These are phyloP conservation scores for Arthroderma sp. DNA, from an alignment of 2,329 filamentous ascomycete species.

Conservation along the genomic window DNA sequence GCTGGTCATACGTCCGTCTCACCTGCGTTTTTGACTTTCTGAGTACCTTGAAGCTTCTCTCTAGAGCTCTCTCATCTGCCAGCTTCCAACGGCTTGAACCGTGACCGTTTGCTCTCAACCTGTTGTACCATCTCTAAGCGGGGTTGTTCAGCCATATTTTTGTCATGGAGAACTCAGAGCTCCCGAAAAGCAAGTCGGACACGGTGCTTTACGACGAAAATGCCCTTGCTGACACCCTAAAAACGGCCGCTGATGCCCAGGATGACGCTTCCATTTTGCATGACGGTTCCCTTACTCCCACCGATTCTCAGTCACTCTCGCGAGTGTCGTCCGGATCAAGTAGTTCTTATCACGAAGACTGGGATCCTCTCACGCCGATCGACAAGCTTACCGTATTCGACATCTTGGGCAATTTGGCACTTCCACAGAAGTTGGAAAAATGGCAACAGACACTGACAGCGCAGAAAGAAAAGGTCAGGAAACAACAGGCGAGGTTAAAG, in stretches of 20 bases:
- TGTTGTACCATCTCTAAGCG: too few relatives aligned
- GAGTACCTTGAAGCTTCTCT: too few relatives aligned
- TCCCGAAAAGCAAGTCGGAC: conserved; percentile 17
- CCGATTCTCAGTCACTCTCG: conserved; percentile 37
- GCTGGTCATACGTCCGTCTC: too few relatives aligned
- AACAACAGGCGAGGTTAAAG: conserved; percentile 68
- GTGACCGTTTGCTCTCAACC: too few relatives aligned
- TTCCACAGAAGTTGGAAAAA: conserved; percentile 82
- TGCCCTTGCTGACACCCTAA: conserved; percentile 3
- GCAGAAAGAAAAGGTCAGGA: conserved; percentile 73
- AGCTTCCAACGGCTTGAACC: too few relatives aligned
- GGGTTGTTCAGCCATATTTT: too few relatives aligned
- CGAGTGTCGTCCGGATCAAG: conserved; percentile 56
- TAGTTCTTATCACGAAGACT: conserved; percentile 77
- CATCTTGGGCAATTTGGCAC: conserved; percentile 78
- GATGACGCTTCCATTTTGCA: neutral
- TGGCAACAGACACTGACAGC: conserved; percentile 69
- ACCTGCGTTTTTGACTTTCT: too few relatives aligned
- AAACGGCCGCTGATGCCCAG: conserved; percentile 1
- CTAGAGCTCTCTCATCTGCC: too few relatives aligned
- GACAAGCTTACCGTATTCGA: conserved; percentile 88
- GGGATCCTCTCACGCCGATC: conserved; percentile 72
- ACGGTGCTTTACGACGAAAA: conserved; percentile 10
- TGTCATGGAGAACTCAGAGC: neutral
- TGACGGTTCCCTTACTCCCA: neutral